These are phyloP conservation scores for Diplotaxis tenuifolia DNA, from an alignment of 345 rosid species.

Conservation along the genomic window DNA sequence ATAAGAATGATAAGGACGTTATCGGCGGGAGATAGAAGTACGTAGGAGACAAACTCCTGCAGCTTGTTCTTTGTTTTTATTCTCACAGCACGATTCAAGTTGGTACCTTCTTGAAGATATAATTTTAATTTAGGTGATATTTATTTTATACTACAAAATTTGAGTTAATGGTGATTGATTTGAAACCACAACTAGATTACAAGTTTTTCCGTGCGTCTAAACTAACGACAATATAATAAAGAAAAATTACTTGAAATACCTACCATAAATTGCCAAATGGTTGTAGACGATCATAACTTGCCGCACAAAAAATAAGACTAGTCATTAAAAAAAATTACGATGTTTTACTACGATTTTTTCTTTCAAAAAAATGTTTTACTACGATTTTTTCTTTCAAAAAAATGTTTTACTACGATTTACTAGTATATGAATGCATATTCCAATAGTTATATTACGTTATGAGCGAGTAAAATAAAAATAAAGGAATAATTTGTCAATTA, in stretches of 20 bases:
- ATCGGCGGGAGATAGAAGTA: background rate
- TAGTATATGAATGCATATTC: background rate
- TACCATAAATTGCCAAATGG: too few species aligned
- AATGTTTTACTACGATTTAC: too few species aligned
- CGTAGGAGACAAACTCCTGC: background rate
- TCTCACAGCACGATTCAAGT: constrained; percentile 17
- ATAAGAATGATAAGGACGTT: background rate
- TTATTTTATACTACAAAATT: background rate
- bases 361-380: too few species aligned
- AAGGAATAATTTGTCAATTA: background rate
- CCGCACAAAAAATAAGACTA: too few species aligned
- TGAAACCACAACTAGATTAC: background rate
- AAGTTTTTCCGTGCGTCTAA: background rate
- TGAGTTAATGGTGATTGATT: constrained; percentile 10
- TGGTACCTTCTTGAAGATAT: constrained; percentile 14
- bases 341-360: too few species aligned
- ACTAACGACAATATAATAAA: background rate
- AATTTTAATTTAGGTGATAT: background rate
- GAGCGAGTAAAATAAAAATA: too few species aligned
- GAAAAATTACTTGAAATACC: too few species aligned
- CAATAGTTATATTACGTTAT: background rate
- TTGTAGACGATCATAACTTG: too few species aligned
- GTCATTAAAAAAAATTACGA: too few species aligned
- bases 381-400: too few species aligned
- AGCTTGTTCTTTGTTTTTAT: background rate